Evolutionary conservation across 192 early-diverging fungal species (phyloP), one percentile per base, ranked within the genome.

Genomic region (Chytriomyces confervae): DNA sequence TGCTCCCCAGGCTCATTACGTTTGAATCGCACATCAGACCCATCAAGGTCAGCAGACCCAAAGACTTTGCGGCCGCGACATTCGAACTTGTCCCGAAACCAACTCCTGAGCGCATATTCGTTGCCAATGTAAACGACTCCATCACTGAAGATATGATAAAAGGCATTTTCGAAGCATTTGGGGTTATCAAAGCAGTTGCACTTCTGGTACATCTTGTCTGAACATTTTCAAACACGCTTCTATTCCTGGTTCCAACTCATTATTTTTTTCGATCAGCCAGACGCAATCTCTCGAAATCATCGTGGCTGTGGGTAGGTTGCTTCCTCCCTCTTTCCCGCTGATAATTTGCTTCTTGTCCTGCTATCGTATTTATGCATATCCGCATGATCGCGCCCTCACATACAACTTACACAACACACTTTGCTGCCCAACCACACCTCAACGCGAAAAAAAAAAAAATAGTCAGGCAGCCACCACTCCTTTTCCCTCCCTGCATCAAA

Each of bases 81-180:
- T 75, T 89, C 27, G 86, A 88, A 53, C 89, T 86, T 6, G 82
- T 95, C 43, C 90, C 93, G 44, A 79, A 80, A 43, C 88, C 95
- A 9, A 88, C 87, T 5, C 74, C 84, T 5, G 82, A 86, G 61
- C 91, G 94, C 60, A 86, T 97, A 47, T 97, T 94, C 76, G 89
- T 97, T 61, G 90, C 94, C 63, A 97, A 95, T 70, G 87, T 97
- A 67, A 93, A 93, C 62, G 89, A 91, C 82, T 81, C 85, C 8
- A 89, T 97, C 45, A 83, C 88, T 4, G 94, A 97, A 80, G 81
- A 89, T 3, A 90, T 91, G 78, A 79, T 97, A 66, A 68, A 82
- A 50, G 90, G 89, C 65, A 94, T 97, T 11, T 96, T 97, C 85
- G 88, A 92, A 45, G 85, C 94, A 3, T 97, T 97, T 86, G 95